Evolutionary conservation across 2,329 filamentous ascomycete species (phyloP).

Genomic region (Trichoderma sp.): DNA sequence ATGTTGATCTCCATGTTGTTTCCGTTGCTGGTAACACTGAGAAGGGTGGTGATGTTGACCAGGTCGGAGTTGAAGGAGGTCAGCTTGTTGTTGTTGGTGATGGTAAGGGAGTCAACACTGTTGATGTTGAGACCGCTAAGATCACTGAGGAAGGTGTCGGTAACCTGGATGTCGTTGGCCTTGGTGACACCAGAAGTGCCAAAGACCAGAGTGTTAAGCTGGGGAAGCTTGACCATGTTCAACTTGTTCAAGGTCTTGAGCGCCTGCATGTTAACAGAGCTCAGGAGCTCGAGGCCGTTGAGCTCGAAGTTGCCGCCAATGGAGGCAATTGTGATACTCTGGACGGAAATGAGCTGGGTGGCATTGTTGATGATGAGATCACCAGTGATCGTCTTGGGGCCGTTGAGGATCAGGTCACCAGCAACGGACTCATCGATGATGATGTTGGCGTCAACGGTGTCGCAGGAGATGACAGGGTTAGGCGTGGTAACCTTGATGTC

Average conservation of each 20-base stretch:
- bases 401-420: slow-evolving; percentile 60
- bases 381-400: slow-evolving; percentile 55
- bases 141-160: slow-evolving; percentile 78
- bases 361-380: slow-evolving; percentile 62
- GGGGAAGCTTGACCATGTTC: slow-evolving; percentile 68
- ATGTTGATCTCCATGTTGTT: slow-evolving; percentile 67
- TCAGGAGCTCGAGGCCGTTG: slow-evolving; percentile 65
- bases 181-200: slow-evolving; percentile 58
- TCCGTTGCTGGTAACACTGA: slow-evolving; percentile 80
- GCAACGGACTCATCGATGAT: slow-evolving; percentile 57
- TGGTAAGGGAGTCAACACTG: slow-evolving; percentile 68
- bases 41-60: slow-evolving; percentile 65
- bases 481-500: slow-evolving; percentile 64
- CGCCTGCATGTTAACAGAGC: slow-evolving; percentile 61
- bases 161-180: slow-evolving; percentile 68
- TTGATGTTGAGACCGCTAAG: slow-evolving; percentile 79
- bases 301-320: slow-evolving; percentile 72
- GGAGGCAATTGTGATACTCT: slow-evolving; percentile 56
- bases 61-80: slow-evolving; percentile 73
- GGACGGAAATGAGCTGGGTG: slow-evolving; percentile 56
- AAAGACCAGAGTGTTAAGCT: slow-evolving; percentile 49
- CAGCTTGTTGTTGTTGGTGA: slow-evolving; percentile 88
- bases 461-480: slow-evolving; percentile 62
- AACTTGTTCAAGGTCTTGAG: slow-evolving; percentile 67
- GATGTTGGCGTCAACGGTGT: slow-evolving; percentile 66